A percentile compares a stretch with the other conserved stretches of the same genome.
These are phyloP conservation scores for Ilyonectria sp. DNA, from an alignment of 2,329 filamentous ascomycete species.

Conservation along the genomic window DNA sequence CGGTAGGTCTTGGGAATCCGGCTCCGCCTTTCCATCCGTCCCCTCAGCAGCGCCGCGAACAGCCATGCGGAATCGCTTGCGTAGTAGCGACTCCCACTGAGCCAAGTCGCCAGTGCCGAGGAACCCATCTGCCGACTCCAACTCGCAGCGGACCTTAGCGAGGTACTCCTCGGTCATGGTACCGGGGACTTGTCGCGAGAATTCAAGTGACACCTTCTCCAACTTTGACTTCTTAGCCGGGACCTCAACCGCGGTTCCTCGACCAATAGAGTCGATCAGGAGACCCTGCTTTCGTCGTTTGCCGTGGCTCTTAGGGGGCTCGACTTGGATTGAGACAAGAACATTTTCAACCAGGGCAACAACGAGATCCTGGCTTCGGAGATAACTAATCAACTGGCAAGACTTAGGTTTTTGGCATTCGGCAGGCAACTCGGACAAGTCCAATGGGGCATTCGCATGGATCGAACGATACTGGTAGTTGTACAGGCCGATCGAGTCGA, in stretches of 20 bases:
- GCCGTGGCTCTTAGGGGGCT: conserved; percentile 70
- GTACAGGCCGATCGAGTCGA: conserved; percentile 72
- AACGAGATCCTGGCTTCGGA: conserved; percentile 76
- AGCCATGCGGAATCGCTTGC: conserved; percentile 64
- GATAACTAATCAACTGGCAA: conserved; percentile 71
- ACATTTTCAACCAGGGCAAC: conserved; percentile 75
- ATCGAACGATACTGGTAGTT: conserved; percentile 78
- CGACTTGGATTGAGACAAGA: conserved; percentile 79
- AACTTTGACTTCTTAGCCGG: conserved; percentile 52
- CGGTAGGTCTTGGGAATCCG: conserved; percentile 49
- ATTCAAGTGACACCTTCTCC: conserved; percentile 51
- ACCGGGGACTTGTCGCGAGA: conserved; percentile 61
- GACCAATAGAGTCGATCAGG: conserved; percentile 81
- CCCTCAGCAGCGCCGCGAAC: conserved; percentile 42
- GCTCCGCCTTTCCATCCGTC: conserved; percentile 39
- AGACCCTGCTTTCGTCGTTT: conserved; percentile 73
- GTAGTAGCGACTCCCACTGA: conserved; percentile 66
- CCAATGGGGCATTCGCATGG: conserved; percentile 65
- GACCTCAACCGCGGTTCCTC: conserved; percentile 65
- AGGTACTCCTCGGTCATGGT: conserved; percentile 67
- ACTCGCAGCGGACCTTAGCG: conserved; percentile 60
- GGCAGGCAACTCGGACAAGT: conserved; percentile 58
- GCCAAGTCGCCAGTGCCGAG: conserved; percentile 62
- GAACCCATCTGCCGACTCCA: conserved; percentile 63
- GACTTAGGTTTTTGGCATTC: conserved; percentile 53